Evolutionary conservation across 805 yeast species (phyloP), one percentile per base, ranked within the genome.

Genomic region (Candida railenensis): DNA sequence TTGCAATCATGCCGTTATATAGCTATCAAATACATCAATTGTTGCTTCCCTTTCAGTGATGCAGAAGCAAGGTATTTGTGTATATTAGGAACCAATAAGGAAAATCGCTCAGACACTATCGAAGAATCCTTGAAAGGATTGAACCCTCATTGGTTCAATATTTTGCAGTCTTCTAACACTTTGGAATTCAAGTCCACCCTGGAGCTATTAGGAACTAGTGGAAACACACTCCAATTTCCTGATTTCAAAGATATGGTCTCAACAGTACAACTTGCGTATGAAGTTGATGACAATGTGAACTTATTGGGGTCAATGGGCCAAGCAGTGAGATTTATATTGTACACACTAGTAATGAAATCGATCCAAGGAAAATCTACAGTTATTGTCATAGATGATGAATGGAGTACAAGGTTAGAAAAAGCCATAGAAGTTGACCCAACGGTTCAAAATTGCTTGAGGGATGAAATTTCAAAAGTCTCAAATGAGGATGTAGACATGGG

Each of bases 111-210:
- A 2, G 96, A 89, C 53, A 81, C 88, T 0, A 69, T 84, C 2
- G 96, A 89, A 56, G 97, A 89, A 60, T 85, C 96, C 0, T 63
- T 61, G 3, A 81, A 80, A 51, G 97, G 97, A 0, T 66, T 92
- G 22, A 83, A 89, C 61, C 97, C 97, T 0, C 80, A 86, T 61
- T 85, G 91, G 89, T 87, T 82, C 59, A 77, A 76, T 40, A 65
- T 84, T 3, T 63, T 72, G 30, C 66, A 63, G 36, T 70, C 85
- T 0, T 65, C 80, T 2, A 73, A 71, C 39, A 67, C 76, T 0
- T 49, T 51, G 1, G 76, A 69, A n/a, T 70, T 66, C 53, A 73
- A 70, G 37, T 53, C 80, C 0, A 74, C 82, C 0, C 37, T 62
- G 2, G 79, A 76, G 21, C 56, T 77, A 8, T 53, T 79, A 40